A percentile compares a stretch with the other conserved stretches of the same genome.
Conservation (phyloP, 2,329 filamentous ascomycete genomes). For the Ceratocystiopsis sp. region DNA sequence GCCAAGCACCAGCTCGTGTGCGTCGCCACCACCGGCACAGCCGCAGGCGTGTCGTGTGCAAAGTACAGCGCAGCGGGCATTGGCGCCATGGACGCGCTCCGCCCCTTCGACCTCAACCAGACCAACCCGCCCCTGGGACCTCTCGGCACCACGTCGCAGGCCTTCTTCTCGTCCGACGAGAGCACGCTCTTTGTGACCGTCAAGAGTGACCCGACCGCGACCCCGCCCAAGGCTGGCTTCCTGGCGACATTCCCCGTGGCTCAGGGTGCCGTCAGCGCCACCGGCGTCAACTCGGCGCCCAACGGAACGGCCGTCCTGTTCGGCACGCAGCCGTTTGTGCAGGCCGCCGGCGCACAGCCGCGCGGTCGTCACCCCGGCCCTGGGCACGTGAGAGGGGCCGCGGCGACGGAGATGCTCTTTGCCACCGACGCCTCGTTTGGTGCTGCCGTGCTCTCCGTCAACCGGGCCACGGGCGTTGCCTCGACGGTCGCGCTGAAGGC, state of each 20-base stretch:
- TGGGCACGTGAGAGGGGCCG: conserved; percentile 36
- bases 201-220: conserved; percentile 38
- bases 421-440: conserved; percentile 43
- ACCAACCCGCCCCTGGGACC: conserved; percentile 41
- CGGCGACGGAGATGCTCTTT: conserved; percentile 25
- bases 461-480: conserved; percentile 15
- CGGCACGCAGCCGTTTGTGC: background rate
- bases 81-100: conserved; percentile 25
- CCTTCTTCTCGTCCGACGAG: conserved; percentile 40
- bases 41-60: conserved; percentile 27
- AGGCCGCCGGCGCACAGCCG: conserved; percentile 14
- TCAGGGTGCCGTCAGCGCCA: background rate
- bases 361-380: conserved; percentile 27
- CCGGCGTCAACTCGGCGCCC: too few species aligned
- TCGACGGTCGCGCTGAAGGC: conserved; percentile 18
- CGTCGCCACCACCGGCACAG: conserved; percentile 26
- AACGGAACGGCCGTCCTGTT: conserved; percentile 1
- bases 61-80: conserved; percentile 22
- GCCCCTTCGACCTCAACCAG: conserved; percentile 33
- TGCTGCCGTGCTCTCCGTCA: conserved; percentile 27
- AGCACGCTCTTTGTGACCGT: conserved; percentile 35
- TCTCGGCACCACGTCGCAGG: conserved; percentile 40
- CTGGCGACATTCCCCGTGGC: conserved; percentile 31
- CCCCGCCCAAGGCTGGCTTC: conserved; percentile 33
- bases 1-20: conserved; percentile 24